Evolutionary conservation across 2,329 filamentous ascomycete species (phyloP), one percentile per base, ranked within the genome.

Genomic region (Madurella fahalii): DNA sequence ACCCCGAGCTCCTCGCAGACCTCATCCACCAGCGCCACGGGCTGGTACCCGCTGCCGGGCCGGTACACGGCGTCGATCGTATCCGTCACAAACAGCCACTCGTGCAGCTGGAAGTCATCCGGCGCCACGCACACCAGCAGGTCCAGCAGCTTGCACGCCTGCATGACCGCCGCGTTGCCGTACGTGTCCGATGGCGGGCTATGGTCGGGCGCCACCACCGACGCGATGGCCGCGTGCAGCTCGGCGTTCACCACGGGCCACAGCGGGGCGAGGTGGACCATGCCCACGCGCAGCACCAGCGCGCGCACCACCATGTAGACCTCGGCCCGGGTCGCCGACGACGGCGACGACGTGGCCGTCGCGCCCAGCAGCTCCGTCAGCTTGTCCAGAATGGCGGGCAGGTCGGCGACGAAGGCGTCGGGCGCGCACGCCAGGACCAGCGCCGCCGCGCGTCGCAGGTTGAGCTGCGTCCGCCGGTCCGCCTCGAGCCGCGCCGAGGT

Each of bases 61-160:
- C 89, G 85, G 71, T 99, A 95, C 34, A 99, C 89, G 1, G 94
- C 92, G 65, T 99, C 94, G 60, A 96, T 92, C 13, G 93, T 97
- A 71, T 99, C 94, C 1, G 91, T 95, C 52, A 99, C 86, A 70
- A 96, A 99, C 4, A 97, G 82, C 94, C 94, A 99, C 74, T 96
- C 90, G 65, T 95, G 87, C n/a, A 97, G 81, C 70, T 97, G 94
- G 72, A 97, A 99, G 69, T 99, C 94, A 63, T 99, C 94, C 0
- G 92, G 93, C 4, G 89, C 87, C 8, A 92, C 78, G 42, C 90
- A 86, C 13, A 97, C 81, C n/a, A 99, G 77, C 17, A 91, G 77
- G 66, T 99, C 94, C 3, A 99, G 80, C 2, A 99, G 79, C 68
- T 97, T 99, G 73, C 92, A 96, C 0, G 91, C 92, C 69, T 99